Evolutionary conservation across 1,284 basidiomycete species (phyloP), one percentile per base, ranked within the genome.

Genomic region (Ceratobasidium sp.): DNA sequence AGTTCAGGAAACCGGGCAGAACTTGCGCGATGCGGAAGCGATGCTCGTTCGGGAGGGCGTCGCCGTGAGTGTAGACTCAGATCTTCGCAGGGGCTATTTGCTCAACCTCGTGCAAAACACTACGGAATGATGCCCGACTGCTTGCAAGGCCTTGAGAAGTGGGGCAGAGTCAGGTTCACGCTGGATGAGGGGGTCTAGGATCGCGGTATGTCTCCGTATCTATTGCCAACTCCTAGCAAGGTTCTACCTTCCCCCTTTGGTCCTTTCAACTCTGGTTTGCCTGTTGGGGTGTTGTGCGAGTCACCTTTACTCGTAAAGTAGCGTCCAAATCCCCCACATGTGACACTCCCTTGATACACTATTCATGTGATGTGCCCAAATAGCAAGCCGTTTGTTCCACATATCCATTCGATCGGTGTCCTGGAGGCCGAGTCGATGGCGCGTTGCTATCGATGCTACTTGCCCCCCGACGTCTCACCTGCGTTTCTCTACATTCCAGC

Each of bases 1-100:
- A 43, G 32, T 69, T 43, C 66, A 30, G 66, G 66, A 69, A 69
- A 69, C 66, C 23, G 57, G 66, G 18, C 66, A 69, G 57, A 69
- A 57, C 41, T 54, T 69, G 16, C 30, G 43, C 16, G 57, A 69
- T 30, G 66, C 66, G 54, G 66, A 69, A 47, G 43, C 30, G n/a
- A 44, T 69, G 47, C 66, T 69, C 11, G 54, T 43, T 14, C 66
- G 43, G 52, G 66, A 69, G 28, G 66, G 66, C 21, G 54, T 69
- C 16, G 28, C 54, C 54, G 66, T 58, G 26, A 52, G 57, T 21
- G 66, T 69, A 26, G 66, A 69, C 44, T 41, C 66, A 69, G 66
- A 69, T 46, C 52, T 69, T 49, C 66, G 66, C 14, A 47, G 28
- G 6, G 66, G 66, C 16, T 54, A 32, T 18, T 32, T 69, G 14